These are phyloP conservation scores for Chalciporus pseudorubinellus DNA, from an alignment of 768 basidiomycete species.

Conservation along the genomic window DNA sequence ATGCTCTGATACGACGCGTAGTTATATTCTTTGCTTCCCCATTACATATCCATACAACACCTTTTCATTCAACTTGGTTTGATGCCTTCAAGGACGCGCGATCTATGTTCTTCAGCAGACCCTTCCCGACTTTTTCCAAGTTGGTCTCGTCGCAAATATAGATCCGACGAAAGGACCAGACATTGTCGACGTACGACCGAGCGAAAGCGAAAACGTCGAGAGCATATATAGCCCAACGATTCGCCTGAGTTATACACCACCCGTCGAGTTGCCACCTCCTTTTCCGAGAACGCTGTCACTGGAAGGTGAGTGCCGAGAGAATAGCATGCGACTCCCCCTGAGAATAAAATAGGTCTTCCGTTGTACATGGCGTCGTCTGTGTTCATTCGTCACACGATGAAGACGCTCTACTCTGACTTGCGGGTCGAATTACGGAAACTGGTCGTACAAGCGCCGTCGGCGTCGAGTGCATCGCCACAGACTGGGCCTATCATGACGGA, in stretches of 20 bases:
- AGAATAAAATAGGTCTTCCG: conserved; percentile 52
- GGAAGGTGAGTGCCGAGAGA: conserved; percentile 51
- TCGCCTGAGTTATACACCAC: conserved; percentile 66
- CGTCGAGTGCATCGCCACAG: neutral
- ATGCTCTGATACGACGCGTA: conserved; percentile 32
- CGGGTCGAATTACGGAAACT: conserved; percentile 54
- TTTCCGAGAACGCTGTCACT: conserved; percentile 67
- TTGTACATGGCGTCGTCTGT: conserved; percentile 70
- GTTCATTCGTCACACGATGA: conserved; percentile 71
- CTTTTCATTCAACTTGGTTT: neutral
- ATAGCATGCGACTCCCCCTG: neutral
- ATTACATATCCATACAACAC: neutral
- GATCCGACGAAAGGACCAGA: conserved; percentile 45
- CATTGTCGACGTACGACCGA: conserved; percentile 22
- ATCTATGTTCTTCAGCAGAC: conserved; percentile 67
- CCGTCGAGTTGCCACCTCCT: conserved; percentile 59
- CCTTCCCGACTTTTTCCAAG: conserved; percentile 67
- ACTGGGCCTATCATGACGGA: neutral
- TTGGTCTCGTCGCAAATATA: conserved; percentile 58
- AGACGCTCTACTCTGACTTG: conserved; percentile 69
- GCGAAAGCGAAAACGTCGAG: conserved; percentile 34
- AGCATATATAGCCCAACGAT: conserved; percentile 63
- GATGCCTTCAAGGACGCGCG: conserved; percentile 53
- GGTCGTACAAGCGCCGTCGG: conserved; percentile 24
- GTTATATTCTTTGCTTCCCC: neutral